Percentiles rank a stretch among this genome's conserved stretches.
Conservation (phyloP, 768 basidiomycete genomes). For the Leucogyrophana mollusca region DNA sequence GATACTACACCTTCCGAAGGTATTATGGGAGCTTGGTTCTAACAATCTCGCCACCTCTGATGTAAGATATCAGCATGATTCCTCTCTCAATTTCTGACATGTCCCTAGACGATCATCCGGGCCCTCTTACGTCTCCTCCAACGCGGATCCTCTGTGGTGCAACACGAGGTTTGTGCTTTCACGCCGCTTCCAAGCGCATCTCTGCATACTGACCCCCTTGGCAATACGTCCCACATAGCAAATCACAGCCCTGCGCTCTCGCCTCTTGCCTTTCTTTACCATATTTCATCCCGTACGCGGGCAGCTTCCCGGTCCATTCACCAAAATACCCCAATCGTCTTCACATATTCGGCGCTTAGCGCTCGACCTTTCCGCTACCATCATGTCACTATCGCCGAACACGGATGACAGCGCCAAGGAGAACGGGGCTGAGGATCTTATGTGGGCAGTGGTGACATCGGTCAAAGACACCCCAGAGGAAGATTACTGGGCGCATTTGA, state of each 20-base stretch:
- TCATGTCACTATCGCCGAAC: slow-evolving; percentile 19
- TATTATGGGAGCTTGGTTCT: slow-evolving; percentile 80
- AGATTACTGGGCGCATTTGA: slow-evolving; percentile 34
- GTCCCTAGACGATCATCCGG: slow-evolving; percentile 50
- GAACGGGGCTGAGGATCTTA: slow-evolving; percentile 15
- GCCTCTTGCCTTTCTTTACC: slow-evolving; percentile 78
- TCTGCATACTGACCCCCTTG: not conserved
- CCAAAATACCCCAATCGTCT: slow-evolving; percentile 49
- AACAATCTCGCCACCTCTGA: slow-evolving; percentile 57
- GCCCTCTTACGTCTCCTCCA: slow-evolving; percentile 64
- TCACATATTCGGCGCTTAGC: slow-evolving; percentile 52
- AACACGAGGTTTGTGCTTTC: slow-evolving; percentile 40
- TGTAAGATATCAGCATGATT: slow-evolving; percentile 35
- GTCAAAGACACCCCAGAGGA: slow-evolving; percentile 26
- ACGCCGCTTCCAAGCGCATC: no score
- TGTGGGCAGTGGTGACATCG: slow-evolving; percentile 22
- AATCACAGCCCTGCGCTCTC: slow-evolving; percentile 49
- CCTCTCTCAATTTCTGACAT: slow-evolving; percentile 6
- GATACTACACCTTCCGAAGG: slow-evolving; percentile 74
- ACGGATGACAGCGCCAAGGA: slow-evolving; percentile 5
- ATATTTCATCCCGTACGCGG: slow-evolving; percentile 77
- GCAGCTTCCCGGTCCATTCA: slow-evolving; percentile 72
- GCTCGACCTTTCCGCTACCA: slow-evolving; percentile 55
- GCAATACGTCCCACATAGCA: slow-evolving; percentile 34
- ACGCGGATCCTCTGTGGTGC: slow-evolving; percentile 45